A percentile compares a stretch with the other conserved stretches of the same genome.
phyloP scores from a whole-genome alignment of 1,284 basidiomycete species.

The Phellopilus nigrolimitatus region DNA sequence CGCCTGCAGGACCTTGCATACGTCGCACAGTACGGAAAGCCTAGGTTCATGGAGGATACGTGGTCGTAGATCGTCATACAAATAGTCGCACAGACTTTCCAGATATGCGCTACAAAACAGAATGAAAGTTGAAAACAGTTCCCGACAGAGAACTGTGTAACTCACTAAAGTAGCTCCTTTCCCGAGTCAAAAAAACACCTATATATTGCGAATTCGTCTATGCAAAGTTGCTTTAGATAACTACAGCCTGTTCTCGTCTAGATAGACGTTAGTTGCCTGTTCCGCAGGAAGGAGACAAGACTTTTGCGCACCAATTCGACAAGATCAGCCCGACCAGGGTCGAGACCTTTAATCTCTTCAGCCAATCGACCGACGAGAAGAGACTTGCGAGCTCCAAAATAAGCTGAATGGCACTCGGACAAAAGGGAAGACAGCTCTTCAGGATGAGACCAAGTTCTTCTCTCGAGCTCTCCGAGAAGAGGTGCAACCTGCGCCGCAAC shows the following conservation, averaged over 20 bases:
- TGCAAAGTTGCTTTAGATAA: slow-evolving; percentile 85
- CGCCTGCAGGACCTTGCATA: slow-evolving; percentile 90
- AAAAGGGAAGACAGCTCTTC: slow-evolving; percentile 76
- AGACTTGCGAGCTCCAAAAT: slow-evolving; percentile 66
- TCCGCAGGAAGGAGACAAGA: slow-evolving; percentile 14
- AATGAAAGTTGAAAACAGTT: slow-evolving; percentile 12
- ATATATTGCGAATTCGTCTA: slow-evolving; percentile 83
- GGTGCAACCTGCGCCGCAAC: slow-evolving; percentile 70
- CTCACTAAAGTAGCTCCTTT: slow-evolving; percentile 80
- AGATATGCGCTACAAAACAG: slow-evolving; percentile 63
- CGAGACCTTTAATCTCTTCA: slow-evolving; percentile 79
- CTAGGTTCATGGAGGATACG: slow-evolving; percentile 88
- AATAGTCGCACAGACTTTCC: slow-evolving; percentile 85
- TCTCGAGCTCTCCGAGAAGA: slow-evolving; percentile 79
- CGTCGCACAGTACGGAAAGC: slow-evolving; percentile 82
- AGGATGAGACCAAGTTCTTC: slow-evolving; percentile 64
- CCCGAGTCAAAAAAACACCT: slow-evolving; percentile 83
- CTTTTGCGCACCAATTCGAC: slow-evolving; percentile 68
- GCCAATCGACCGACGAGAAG: slow-evolving; percentile 67
- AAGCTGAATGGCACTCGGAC: slow-evolving; percentile 80
- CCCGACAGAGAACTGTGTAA: slow-evolving; percentile 23
- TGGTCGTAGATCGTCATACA: slow-evolving; percentile 90
- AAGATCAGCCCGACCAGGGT: slow-evolving; percentile 72
- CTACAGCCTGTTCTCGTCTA: slow-evolving; percentile 86
- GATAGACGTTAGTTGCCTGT: slow-evolving; percentile 2